Evolutionary conservation across 1,139 yeast genomes (phyloP).

Genomic region (Nakaseomyces bracarensis): DNA sequence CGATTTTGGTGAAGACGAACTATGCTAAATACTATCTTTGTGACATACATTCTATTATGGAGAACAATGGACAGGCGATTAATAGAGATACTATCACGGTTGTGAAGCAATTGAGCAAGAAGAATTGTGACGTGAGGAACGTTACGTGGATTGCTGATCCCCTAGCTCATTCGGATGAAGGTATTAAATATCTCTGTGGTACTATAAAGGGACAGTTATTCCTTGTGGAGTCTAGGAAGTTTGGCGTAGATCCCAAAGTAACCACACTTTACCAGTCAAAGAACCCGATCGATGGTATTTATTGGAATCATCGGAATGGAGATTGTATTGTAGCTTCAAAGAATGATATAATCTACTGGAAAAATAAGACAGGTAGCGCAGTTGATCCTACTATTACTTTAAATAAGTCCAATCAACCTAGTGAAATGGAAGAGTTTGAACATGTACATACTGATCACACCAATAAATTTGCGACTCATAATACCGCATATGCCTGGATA

Average conservation of each 20-base stretch:
- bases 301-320: constrained; percentile 11
- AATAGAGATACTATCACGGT: constrained; percentile 10
- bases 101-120: constrained; percentile 21
- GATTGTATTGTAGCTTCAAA: constrained; percentile 31
- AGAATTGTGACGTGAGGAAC: constrained; percentile 21
- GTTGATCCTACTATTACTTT: constrained; percentile 12
- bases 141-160: constrained; percentile 19
- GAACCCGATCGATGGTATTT: constrained; percentile 23
- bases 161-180: not conserved
- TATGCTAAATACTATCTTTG: constrained; percentile 26
- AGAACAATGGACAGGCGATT: constrained; percentile 4
- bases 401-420: constrained; percentile 21
- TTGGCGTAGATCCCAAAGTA: constrained; percentile 7
- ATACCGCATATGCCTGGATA: constrained; percentile 38
- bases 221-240: constrained; percentile 11
- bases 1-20: constrained; percentile 25
- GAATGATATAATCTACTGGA: constrained; percentile 38
- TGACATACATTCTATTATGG: constrained; percentile 13
- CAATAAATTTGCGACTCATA: constrained; percentile 29
- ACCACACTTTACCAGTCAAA: constrained; percentile 12
- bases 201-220: constrained; percentile 24
- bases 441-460: constrained; percentile 29
- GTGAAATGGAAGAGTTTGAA: constrained; percentile 34
- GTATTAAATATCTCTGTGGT: constrained; percentile 20
- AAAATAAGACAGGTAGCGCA: not conserved